Base-by-base conservation (phyloP, 2,329 filamentous ascomycete species). In the Sclerotinia subarctica region DNA sequence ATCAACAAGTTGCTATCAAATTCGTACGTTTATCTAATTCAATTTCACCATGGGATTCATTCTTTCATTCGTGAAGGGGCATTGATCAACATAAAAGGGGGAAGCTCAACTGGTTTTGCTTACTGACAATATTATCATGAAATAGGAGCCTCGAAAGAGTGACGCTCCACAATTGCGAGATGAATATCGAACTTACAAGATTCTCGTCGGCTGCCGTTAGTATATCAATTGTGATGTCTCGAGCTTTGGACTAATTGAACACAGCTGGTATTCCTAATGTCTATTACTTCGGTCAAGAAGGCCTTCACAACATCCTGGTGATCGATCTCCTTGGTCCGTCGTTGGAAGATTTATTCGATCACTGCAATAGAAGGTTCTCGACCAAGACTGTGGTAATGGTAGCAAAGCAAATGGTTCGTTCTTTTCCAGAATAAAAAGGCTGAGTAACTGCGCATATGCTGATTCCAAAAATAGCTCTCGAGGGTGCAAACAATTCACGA, bases 341-440 rank as follows among this genome's bases (percentile, higher is more conserved):
- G 72, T 85, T 99, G 70, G 94, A 99, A 79, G 94, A 99, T 78
- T 86, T 99, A 26, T 99, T 99, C 78, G 94, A 99, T 78, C 93
- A 96, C 81, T 99, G 94, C 83, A 95, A 95, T 78, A 87, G 94
- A 75, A 90, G 94, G 74, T 99, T 99, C 82, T 90, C 91, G 8
- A 94, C 94, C 79, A 98, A 99, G 86, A 99, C 95, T 0, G 94
- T 97, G 17, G 94, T 98, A 71, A 97, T 98, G 95, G 94, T 98
- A 68, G 94, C 95, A 56, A 98, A 98, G 83, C 94, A 99, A 80
- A 98, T 98, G 95, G 90, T 93, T 79, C 66, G 83, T 81, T 56
- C 21, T 7, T 19, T 64, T 26, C 47, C 63, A 2, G 4, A 29
- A 15, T 44, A n/a, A n/a, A 46, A 38, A 19, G 35, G 49, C 21